phyloP scores from a whole-genome alignment of 2,329 filamentous ascomycete species.

The Trichoderma citrinoviride region DNA sequence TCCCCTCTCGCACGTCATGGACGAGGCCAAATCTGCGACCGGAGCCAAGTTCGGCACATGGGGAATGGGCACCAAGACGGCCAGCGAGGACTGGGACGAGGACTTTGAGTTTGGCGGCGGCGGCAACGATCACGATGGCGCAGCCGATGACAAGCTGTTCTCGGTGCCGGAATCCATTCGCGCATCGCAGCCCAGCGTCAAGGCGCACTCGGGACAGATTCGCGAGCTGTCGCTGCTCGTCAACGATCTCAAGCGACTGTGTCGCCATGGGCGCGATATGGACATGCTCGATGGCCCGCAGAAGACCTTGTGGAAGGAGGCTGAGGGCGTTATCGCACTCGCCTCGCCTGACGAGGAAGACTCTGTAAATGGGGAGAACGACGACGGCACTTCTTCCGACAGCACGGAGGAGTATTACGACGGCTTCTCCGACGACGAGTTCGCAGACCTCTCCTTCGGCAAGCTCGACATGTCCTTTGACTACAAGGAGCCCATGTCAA shows the following conservation, averaged over 20 bases:
- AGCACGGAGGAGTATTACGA: constrained; percentile 45
- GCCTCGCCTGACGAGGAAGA: constrained; percentile 60
- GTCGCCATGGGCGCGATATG: constrained; percentile 66
- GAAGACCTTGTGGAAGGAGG: constrained; percentile 69
- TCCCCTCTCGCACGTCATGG: constrained; percentile 65
- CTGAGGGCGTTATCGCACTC: constrained; percentile 83
- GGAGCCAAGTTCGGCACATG: constrained; percentile 75
- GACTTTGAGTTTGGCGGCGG: constrained; percentile 73
- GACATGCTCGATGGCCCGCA: constrained; percentile 61
- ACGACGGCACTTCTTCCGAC: constrained; percentile 38
- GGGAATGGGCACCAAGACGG: constrained; percentile 74
- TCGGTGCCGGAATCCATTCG: constrained; percentile 71
- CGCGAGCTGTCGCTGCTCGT: constrained; percentile 77
- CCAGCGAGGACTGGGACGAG: constrained; percentile 85
- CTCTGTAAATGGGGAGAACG: constrained; percentile 39
- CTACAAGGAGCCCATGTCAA: constrained; percentile 44
- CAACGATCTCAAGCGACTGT: constrained; percentile 77
- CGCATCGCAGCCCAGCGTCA: constrained; percentile 77
- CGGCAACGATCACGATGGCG: constrained; percentile 38
- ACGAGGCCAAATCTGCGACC: constrained; percentile 51
- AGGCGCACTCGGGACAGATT: constrained; percentile 79
- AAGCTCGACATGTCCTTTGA: constrained; percentile 44
- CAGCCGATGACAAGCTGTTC: constrained; percentile 35
- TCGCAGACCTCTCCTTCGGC: constrained; percentile 47
- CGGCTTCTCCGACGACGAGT: constrained; percentile 46